Base-by-base conservation (phyloP, 2,329 filamentous ascomycete genomes). In the Laburnicola sp. region DNA sequence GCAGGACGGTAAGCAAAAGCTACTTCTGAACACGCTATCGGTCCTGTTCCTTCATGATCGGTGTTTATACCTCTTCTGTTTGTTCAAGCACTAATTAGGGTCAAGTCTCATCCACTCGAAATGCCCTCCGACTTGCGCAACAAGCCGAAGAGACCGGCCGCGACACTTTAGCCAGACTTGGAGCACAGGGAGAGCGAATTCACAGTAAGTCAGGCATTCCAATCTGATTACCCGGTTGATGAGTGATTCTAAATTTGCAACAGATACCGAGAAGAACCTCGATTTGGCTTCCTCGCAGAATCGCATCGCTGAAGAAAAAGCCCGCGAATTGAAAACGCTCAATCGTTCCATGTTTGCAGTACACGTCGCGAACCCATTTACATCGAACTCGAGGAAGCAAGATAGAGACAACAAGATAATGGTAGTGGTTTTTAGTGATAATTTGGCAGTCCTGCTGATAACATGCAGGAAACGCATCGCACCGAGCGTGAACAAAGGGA, bases 281-380 rank as follows among this genome's bases (percentile, higher is more conserved):
- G 90, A 96, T 63, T 79, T 89, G 58, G 88, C 91, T 3, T 76
- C 83, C n/a, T 87, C 86, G 53, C 87, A 92, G 70, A 90, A 89
- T 64, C 84, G 86, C 54, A 78, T 90, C 56, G 90, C 89, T 3
- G 86, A 91, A 61, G 89, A 92, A 59, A 88, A 89, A 62, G 87
- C 91, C 1, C 83, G 85, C 41, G 91, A 96, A 68, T 78, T 97
- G 32, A 93, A 93, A 76, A 89, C 84, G 1, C 78, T 95, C 43
- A 96, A 97, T 74, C 81, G 87, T 56, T 91, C 87, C 76, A 96
- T 97, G 91, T 96, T 96, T 66, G 88, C 89, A 4, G 83, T 92
- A 22, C 87, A 91, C 65, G 86, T 92, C 21, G 51, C 57, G 35
- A 69, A 66, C 56, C 76, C 76, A 4, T 78, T 96, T 69, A 94